Base-by-base conservation (phyloP, 352 stramenopile species). In the Pythium folliculosum region DNA sequence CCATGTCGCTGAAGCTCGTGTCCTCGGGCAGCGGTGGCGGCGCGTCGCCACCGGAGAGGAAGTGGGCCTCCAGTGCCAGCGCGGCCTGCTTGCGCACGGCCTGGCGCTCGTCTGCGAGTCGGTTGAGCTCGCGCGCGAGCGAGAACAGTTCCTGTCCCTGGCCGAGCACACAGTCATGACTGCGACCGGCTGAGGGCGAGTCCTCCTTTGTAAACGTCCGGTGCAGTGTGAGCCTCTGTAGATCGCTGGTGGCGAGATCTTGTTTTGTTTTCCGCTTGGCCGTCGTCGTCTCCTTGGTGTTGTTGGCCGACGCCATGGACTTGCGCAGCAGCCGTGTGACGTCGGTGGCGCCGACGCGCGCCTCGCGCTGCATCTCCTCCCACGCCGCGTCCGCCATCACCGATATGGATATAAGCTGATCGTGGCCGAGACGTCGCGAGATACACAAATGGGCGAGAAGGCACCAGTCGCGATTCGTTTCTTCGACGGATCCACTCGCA, bases 41-140 rank as follows among this genome's bases (percentile, higher is more conserved):
- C 23, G 37, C 25, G 22, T 73, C 43, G 2, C 43, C 25, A 1
- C 27, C 3, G 13, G 16, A 16, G 8, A 71, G 55, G 25, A 88
- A 81, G 27, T 88, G 74, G 19, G 22, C 49, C 52, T 90, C 79
- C 9, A 94, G 65, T 9, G 70, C 71, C 22, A 79, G 8, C 0
- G 80, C 77, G n/a, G 86, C 84, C n/a, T 85, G 73, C 67, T 90
- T 92, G 13, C 84, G 82, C 7, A 88, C 71, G 21, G 61, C 71
- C 19, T 65, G 50, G 17, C 77, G 68, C 45, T 92, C 82, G 25
- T 89, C 77, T 0, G 73, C 62, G 38, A 94, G 66, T 12, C 76
- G 73, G 62, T 94, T 94, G 30, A 94, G 62, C 47, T 89, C 67
- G 16, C 53, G 67, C 0, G 60, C 32, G 25, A 73, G 61, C 14